Evolutionary conservation across 2,329 filamentous ascomycete genomes (phyloP).

Genomic region (Spiromastix sp.): DNA sequence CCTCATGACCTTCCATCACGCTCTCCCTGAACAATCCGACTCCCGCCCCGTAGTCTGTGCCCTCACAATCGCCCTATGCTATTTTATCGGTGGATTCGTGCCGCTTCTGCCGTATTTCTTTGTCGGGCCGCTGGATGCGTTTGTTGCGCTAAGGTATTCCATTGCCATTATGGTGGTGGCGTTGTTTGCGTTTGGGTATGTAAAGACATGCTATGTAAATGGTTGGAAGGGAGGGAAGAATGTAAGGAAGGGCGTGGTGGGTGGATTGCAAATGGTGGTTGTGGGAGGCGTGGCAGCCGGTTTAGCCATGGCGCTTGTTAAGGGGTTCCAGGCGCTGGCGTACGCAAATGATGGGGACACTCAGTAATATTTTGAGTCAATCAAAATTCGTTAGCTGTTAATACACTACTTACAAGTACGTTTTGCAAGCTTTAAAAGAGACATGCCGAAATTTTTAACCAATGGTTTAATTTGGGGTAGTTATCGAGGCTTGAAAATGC

Average conservation of each 20-base stretch:
- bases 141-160: slow-evolving; percentile 59
- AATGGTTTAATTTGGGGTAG: too few species aligned
- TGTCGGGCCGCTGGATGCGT: slow-evolving; percentile 66
- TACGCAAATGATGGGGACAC: slow-evolving; percentile 1
- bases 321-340: slow-evolving; percentile 26
- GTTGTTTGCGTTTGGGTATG: slow-evolving; percentile 41
- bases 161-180: slow-evolving; percentile 42
- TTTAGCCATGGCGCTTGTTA: slow-evolving; percentile 31
- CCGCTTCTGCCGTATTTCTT: slow-evolving; percentile 46
- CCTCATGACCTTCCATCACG: slow-evolving; percentile 34
- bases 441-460: too few species aligned
- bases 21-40: slow-evolving; percentile 26
- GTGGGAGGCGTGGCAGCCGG: slow-evolving; percentile 30
- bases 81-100: slow-evolving; percentile 35
- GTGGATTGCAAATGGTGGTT: slow-evolving; percentile 30
- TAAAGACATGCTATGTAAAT: slow-evolving; percentile 13
- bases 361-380: too few species aligned
- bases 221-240: slow-evolving; percentile 27
- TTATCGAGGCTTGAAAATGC: too few species aligned
- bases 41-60: slow-evolving; percentile 29
- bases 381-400: too few species aligned
- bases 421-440: too few species aligned
- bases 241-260: slow-evolving; percentile 22
- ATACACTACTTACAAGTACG: too few species aligned
- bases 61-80: slow-evolving; percentile 29